Conservation (phyloP, 2,329 filamentous ascomycete species). For the Colletotrichum spinosum region DNA sequence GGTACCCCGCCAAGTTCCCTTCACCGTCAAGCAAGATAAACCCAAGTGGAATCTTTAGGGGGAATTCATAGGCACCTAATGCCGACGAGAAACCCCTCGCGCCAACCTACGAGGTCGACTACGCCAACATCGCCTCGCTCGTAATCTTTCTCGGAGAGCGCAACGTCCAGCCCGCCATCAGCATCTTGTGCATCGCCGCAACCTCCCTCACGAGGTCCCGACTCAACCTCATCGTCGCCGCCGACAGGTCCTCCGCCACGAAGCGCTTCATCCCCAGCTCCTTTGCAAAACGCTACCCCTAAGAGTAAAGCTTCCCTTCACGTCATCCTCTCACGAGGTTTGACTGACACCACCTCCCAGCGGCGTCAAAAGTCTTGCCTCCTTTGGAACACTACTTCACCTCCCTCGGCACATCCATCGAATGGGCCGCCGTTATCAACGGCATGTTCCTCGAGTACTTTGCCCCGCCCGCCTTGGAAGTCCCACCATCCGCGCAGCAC, state of each 20-base stretch:
- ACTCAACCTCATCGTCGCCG: constrained; percentile 56
- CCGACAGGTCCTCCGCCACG: constrained; percentile 51
- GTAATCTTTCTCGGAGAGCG: not conserved
- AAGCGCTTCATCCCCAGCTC: constrained; percentile 56
- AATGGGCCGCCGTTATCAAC: constrained; percentile 52
- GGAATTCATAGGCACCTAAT: not conserved
- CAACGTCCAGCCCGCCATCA: constrained; percentile 58
- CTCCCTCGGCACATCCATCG: constrained; percentile 40
- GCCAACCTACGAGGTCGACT: constrained; percentile 12
- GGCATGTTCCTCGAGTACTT: constrained; percentile 61
- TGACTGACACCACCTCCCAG: constrained; percentile 17
- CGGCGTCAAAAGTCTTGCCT: constrained; percentile 39
- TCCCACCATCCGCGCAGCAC: constrained; percentile 52
- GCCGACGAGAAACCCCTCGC: not conserved
- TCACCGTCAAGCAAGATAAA: not conserved
- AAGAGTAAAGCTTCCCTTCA: constrained; percentile 42
- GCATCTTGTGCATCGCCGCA: constrained; percentile 49
- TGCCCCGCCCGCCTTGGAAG: constrained; percentile 49
- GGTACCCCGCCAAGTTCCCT: constrained; percentile 37
- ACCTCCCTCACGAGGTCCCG: constrained; percentile 47
- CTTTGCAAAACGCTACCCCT: constrained; percentile 50
- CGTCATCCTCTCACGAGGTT: not conserved
- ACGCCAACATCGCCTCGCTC: constrained; percentile 12
- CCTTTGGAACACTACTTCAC: constrained; percentile 15
- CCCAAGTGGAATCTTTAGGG: not conserved